These are phyloP conservation scores for Salix dunnii DNA, from an alignment of 345 rosid species.

Conservation along the genomic window DNA sequence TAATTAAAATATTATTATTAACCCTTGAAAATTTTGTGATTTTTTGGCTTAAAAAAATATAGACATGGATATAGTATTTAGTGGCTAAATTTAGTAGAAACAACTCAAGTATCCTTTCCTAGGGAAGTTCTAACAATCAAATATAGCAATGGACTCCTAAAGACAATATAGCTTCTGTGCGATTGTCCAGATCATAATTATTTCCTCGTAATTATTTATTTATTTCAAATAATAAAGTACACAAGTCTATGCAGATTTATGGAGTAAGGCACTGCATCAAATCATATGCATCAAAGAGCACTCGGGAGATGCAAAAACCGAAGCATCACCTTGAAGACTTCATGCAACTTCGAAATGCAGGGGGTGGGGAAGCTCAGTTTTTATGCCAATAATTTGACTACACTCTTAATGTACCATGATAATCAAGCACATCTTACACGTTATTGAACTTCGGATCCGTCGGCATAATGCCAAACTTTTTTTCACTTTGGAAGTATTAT, in stretches of 20 bases:
- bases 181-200: no score
- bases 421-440: not conserved
- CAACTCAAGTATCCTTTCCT: no score
- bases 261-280: not conserved
- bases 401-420: no score
- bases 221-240: not conserved
- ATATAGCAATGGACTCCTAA: no score
- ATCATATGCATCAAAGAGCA: not conserved
- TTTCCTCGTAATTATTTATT: not conserved
- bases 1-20: no score
- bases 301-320: not conserved
- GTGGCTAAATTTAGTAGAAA: no score
- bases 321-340: not conserved
- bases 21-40: no score
- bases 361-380: not conserved
- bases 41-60: no score
- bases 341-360: not conserved
- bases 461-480: not conserved
- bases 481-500: not conserved
- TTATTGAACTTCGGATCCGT: not conserved
- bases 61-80: no score
- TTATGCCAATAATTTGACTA: not conserved
- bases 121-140: no score
- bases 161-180: no score
- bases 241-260: not conserved